Evolutionary conservation across 306 rosid genomes (phyloP), one percentile per base, ranked within the genome.

Genomic region (Clitoria ternatea): DNA sequence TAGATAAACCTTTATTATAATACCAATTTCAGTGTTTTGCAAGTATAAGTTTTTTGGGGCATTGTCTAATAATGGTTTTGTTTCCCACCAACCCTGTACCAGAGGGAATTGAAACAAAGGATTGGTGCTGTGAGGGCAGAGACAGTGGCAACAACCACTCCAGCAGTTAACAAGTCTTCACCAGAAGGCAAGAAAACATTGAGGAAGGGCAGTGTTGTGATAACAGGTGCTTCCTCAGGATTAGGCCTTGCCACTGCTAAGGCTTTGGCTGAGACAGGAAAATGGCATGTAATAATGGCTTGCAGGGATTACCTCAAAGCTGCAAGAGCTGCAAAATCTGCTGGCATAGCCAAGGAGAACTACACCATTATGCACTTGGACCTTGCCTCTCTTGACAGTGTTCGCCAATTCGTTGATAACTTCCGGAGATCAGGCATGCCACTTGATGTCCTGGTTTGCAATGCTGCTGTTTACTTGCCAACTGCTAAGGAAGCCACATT

Each of bases 301-400:
- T 95, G 99, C 86, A 91, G 99, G 86, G 97, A 95, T 79, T 95
- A 81, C 85, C 99, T 95, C 76, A 95, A 95, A 83, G 81, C 97
- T 37, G 90, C 93, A 74, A 91, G 96, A 82, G 99, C 97, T 39
- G 99, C 97, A 26, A 95, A 95, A 73, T 75, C 96, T 14, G 91
- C 96, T 12, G 99, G 99, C 66, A 86, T 95, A 0, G 36, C 83
- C 7, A 89, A 91, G 81, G 97, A 91, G 61, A 89, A 86, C 82
- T 91, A 89, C 80, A 86, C 78, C 42, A 84, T 95, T n/a, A 89
- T 89, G 96, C 99, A 95, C 74, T 71, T 95, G 40, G 97, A 95
- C 92, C 97, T 95, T 42, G 80, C 99, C 35, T 95, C 99, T 27
- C 88, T 95, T 0, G 97, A 91, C 77, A 91, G 99, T 1, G 97